These are phyloP conservation scores for Teunomyces tritomae DNA, from an alignment of 805 yeast genomes.

Conservation along the genomic window DNA sequence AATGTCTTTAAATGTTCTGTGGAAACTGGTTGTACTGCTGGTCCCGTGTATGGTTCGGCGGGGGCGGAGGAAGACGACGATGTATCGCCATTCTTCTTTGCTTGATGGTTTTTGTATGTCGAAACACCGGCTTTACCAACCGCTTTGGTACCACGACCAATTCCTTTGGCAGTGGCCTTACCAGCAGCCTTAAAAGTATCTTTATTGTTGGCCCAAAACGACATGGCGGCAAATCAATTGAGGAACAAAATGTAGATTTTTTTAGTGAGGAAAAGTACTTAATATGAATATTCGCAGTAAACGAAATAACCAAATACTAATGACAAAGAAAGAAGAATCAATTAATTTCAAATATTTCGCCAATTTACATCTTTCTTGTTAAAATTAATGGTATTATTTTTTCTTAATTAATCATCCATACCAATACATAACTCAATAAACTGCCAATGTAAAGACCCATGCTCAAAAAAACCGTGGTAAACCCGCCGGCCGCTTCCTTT, in stretches of 20 bases:
- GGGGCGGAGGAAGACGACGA: not conserved
- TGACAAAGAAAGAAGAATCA: too few species aligned
- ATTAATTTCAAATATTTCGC: too few species aligned
- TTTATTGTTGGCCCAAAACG: conserved; percentile 53
- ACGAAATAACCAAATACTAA: too few species aligned
- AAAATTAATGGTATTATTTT: not conserved
- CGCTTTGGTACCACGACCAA: conserved; percentile 50
- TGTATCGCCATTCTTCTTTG: conserved; percentile 20
- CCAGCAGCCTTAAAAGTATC: conserved; percentile 51
- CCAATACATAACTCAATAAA: conserved; percentile 67
- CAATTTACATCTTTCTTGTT: too few species aligned
- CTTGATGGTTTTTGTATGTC: conserved; percentile 46
- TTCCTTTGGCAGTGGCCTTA: conserved; percentile 46
- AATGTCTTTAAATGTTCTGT: conserved; percentile 29
- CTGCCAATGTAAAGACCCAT: conserved; percentile 81
- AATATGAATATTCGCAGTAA: too few species aligned
- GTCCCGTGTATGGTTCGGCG: conserved; percentile 6
- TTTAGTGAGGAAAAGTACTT: not conserved
- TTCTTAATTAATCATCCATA: conserved; percentile 14
- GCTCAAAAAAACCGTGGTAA: conserved; percentile 76
- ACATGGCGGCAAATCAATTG: conserved; percentile 10
- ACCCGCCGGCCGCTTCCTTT: conserved; percentile 92
- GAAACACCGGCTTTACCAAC: conserved; percentile 49
- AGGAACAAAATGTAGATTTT: not conserved
- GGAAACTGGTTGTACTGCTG: conserved; percentile 13